Percentiles rank a stretch among this genome's conserved stretches.
Conservation (phyloP, 208 protist genomes). For the Leishmania tropica region DNA sequence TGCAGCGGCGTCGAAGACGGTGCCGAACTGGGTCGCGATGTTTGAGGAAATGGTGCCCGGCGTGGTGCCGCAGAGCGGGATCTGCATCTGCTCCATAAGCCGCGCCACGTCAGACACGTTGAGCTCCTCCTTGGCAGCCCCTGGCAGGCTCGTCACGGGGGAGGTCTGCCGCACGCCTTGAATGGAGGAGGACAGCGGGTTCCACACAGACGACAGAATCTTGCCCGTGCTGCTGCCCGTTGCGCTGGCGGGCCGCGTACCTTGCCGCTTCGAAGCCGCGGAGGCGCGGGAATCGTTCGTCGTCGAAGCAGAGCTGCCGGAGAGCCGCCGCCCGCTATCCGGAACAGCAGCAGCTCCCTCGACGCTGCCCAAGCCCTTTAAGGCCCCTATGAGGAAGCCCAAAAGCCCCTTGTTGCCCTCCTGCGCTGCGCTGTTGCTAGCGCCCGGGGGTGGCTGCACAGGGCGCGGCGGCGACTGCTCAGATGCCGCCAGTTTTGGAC, state of each 20-base stretch:
- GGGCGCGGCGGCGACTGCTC: constrained; percentile 3
- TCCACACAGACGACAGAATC: constrained; percentile 17
- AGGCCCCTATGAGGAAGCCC: constrained; percentile 12
- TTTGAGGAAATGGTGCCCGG: constrained; percentile 30
- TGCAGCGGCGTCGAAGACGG: constrained; percentile 21
- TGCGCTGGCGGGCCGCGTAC: neutral
- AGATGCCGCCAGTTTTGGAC: neutral
- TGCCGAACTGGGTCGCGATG: constrained; percentile 15
- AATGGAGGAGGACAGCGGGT: constrained; percentile 6
- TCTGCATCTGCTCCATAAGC: constrained; percentile 23
- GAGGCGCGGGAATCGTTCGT: neutral
- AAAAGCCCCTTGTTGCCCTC: constrained; percentile 21
- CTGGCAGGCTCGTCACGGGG: neutral
- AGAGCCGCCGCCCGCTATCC: neutral
- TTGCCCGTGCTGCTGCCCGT: neutral
- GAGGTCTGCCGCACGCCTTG: neutral
- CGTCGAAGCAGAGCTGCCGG: neutral
- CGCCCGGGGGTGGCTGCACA: neutral
- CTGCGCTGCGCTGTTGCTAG: neutral
- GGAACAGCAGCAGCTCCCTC: neutral
- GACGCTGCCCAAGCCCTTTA: constrained; percentile 8
- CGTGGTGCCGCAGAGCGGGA: constrained; percentile 42
- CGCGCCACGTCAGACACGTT: neutral
- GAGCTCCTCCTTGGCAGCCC: neutral
- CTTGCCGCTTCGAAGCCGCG: neutral